Evolutionary conservation across 768 basidiomycete genomes (phyloP), one percentile per base, ranked within the genome.

Genomic region (Boletus coccyginus): DNA sequence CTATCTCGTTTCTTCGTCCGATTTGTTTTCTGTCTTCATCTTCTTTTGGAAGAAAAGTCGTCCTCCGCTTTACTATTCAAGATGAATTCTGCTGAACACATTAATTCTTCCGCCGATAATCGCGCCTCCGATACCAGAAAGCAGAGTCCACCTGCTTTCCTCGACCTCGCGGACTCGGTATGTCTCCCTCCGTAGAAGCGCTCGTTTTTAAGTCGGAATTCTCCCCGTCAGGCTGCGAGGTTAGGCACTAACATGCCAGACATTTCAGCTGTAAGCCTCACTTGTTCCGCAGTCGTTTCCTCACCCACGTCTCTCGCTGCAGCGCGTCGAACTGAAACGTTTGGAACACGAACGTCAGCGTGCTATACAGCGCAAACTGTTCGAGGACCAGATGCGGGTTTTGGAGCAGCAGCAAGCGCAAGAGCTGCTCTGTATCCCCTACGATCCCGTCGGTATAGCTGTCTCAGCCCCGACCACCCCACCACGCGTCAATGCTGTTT

Each of bases 331-430:
- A 70, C 79, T 93, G 67, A 97, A 94, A 71, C 89, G 94, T 63
- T 75, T 90, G 61, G 74, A 72, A 55, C 93, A 98, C 68, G 94
- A 97, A 73, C 86, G 91, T 50, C 92, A 94, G 74, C 92, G 94
- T 59, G 76, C 76, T 39, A 70, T 91, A 42, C 94, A 96, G 70
- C 87, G 94, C 69, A 89, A 86, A 73, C 74, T 92, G 66, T 98
- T 98, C 72, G 95, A 98, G 74, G 92, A 96, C 65, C 94, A 97
- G 75, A 97, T 97, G 95, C 88, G 89, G 53, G 86, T 81, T 52
- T 82, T 98, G 61, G 94, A 98, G 75, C 87, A 89, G 61, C 87
- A 93, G 71, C 95, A 98, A 74, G 86, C 85, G 13, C 87, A 90
- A 61, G 91, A 94, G 69, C 80, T 94, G 39, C 84, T 94, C 66